Evolutionary conservation across 495 filamentous ascomycete genomes (phyloP).

Genomic region (Lasiosphaeriaceae sp.): DNA sequence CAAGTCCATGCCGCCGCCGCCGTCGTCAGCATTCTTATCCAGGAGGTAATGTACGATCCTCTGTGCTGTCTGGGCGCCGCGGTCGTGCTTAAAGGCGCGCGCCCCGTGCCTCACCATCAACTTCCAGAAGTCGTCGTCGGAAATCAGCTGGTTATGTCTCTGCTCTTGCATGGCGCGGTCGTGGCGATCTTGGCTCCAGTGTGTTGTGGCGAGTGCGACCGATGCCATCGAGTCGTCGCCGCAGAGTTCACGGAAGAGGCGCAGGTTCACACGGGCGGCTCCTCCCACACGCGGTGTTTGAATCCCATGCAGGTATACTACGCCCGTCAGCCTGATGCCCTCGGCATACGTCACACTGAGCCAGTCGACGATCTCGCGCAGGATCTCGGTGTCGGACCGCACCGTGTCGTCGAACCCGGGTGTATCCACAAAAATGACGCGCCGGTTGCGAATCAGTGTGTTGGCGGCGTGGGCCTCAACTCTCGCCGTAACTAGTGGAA

Average conservation of each 20-base stretch:
- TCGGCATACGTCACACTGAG: constrained; percentile 10
- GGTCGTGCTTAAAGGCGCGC: constrained; percentile 3
- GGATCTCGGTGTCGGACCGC: constrained; percentile 25
- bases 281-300: background rate
- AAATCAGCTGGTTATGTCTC: background rate
- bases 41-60: constrained; percentile 2
- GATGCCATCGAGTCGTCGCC: background rate
- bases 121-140: constrained; percentile 1
- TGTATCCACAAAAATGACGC: constrained; percentile 24
- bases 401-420: constrained; percentile 34
- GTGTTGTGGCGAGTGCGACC: background rate
- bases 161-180: background rate
- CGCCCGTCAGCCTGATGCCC: background rate
- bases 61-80: background rate
- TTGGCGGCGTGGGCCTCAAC: background rate
- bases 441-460: background rate
- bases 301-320: background rate
- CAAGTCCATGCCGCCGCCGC: background rate
- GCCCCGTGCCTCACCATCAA: background rate
- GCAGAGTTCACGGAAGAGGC: background rate
- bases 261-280: background rate
- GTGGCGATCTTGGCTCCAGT: background rate
- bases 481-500: background rate
- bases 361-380: constrained; percentile 25
- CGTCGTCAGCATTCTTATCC: background rate